Evolutionary conservation across 495 filamentous ascomycete species (phyloP), one percentile per base, ranked within the genome.

Genomic region (Penicillium waksmanii): DNA sequence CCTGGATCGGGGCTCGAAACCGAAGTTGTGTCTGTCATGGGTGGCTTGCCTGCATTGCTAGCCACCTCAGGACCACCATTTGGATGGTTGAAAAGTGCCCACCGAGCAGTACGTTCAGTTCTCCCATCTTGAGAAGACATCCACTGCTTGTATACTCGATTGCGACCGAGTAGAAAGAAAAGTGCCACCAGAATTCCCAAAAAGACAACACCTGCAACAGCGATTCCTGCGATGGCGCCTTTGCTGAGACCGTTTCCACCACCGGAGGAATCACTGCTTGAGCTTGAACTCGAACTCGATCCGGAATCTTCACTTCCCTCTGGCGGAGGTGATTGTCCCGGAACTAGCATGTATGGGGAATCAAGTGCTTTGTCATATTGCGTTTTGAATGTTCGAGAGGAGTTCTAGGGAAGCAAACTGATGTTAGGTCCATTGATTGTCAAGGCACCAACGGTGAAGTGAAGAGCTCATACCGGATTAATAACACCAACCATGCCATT

Each of bases 401-500:
- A 53, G 59, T 75, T 80, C 77, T 80, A 21, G 21, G 23, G 9
- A 25, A 10, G 40, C 12, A 13, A 19, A 5, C 15, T 40, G 12
- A 17, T n/a, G 21, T 47, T 33, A 62, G 31, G 18, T 7, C 17
- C 17, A 46, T 21, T 43, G 23, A 12, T 38, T 8, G 4, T 44
- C 5, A 27, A 33, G 13, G 5, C 19, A 34, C 7, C 5, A 40
- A 31, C 8, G 44, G 38, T 27, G 4, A 7, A n/a, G 38, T 27
- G 4, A 7, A n/a, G 21, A 12, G 15, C 13, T 38, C 65, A 18
- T 69, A 75, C 75, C 18, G 70, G 67, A 55, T 78, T 80, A 33
- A 78, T 81, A 0, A 66, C 75, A 35, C 72, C 75, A 8, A 81
- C 74, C 76, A 80, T 80, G 33, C 71, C 72, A 57, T 77, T 78